Conservation (phyloP, 257 asterid species). For the Handroanthus guayacan region DNA sequence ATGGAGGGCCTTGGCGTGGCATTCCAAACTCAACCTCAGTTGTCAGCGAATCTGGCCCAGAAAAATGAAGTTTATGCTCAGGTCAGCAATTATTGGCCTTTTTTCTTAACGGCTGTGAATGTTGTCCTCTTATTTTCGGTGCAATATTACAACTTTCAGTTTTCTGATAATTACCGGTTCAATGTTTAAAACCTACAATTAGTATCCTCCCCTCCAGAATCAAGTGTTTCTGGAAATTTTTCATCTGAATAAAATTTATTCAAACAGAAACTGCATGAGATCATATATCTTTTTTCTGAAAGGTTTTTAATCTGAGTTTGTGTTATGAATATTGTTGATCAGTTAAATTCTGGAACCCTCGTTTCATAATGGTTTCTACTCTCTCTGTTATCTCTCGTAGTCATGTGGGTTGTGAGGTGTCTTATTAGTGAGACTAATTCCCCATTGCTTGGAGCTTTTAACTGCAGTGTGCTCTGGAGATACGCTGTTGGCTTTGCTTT, state of each 20-base stretch:
- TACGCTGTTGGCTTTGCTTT: conserved; percentile 12
- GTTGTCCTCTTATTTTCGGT: conserved; percentile 3
- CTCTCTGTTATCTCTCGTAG: background rate
- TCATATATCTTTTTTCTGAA: conserved; percentile 14
- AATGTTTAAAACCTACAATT: conserved; percentile 1
- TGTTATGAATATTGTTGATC: conserved; percentile 7
- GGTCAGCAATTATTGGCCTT: conserved; percentile 52
- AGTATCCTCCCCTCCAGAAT: background rate
- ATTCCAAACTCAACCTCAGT: conserved; percentile 86
- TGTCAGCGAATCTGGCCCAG: conserved; percentile 68
- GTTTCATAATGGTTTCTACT: conserved; percentile 11
- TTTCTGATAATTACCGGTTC: conserved; percentile 14
- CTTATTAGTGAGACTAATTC: no score
- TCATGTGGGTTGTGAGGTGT: background rate
- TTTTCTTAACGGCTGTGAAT: conserved; percentile 4
- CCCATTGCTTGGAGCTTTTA: background rate
- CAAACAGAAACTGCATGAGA: background rate
- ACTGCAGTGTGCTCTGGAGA: conserved; percentile 27
- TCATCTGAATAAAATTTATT: background rate
- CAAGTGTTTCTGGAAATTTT: background rate
- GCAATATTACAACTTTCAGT: conserved; percentile 15
- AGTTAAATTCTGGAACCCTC: background rate
- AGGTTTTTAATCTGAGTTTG: background rate
- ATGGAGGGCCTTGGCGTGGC: conserved; percentile 76
- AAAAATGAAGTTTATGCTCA: conserved; percentile 81